These are phyloP conservation scores for Coemansia sp. DNA, from an alignment of 192 early-diverging fungal genomes.

Conservation along the genomic window DNA sequence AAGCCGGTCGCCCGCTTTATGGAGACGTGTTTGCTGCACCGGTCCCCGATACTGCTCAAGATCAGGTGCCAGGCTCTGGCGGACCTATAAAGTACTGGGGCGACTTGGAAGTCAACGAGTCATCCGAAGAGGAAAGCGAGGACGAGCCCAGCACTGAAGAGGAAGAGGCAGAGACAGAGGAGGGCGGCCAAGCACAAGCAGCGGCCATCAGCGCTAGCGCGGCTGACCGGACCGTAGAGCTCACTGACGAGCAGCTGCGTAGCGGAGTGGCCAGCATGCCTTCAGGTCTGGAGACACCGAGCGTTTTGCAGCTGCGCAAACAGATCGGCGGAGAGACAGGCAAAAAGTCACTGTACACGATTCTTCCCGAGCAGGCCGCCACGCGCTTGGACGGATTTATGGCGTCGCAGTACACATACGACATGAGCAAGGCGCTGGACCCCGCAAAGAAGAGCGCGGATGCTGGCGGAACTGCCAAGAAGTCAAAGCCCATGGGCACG, in stretches of 20 bases:
- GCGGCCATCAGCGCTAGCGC: slow-evolving; percentile 45
- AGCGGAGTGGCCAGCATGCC: slow-evolving; percentile 56
- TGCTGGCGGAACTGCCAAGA: slow-evolving; percentile 10
- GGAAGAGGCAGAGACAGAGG: slow-evolving; percentile 48
- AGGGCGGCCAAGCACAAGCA: slow-evolving; percentile 23
- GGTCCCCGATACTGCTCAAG: slow-evolving; percentile 39
- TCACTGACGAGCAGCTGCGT: slow-evolving; percentile 61
- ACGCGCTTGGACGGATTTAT: slow-evolving; percentile 77
- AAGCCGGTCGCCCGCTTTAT: slow-evolving; percentile 87
- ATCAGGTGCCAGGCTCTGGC: slow-evolving; percentile 9
- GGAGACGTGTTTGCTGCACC: slow-evolving; percentile 90
- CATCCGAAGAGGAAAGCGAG: slow-evolving; percentile 60
- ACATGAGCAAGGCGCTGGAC: slow-evolving; percentile 57
- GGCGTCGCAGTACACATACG: slow-evolving; percentile 92
- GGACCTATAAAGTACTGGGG: slow-evolving; percentile 72
- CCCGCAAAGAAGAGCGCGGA: slow-evolving; percentile 48
- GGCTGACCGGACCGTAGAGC: slow-evolving; percentile 24
- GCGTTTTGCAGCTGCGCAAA: slow-evolving; percentile 89
- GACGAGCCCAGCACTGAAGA: slow-evolving; percentile 65
- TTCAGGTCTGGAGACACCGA: slow-evolving; percentile 78
- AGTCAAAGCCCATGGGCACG: slow-evolving; percentile 58
- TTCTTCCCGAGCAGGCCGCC: slow-evolving; percentile 73
- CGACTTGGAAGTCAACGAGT: slow-evolving; percentile 77
- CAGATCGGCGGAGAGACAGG: slow-evolving; percentile 45
- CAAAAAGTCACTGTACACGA: slow-evolving; percentile 71